Evolutionary conservation across 1,284 basidiomycete genomes (phyloP), one percentile per base, ranked within the genome.

Genomic region (Microbotryum lychnidis-dioicae): DNA sequence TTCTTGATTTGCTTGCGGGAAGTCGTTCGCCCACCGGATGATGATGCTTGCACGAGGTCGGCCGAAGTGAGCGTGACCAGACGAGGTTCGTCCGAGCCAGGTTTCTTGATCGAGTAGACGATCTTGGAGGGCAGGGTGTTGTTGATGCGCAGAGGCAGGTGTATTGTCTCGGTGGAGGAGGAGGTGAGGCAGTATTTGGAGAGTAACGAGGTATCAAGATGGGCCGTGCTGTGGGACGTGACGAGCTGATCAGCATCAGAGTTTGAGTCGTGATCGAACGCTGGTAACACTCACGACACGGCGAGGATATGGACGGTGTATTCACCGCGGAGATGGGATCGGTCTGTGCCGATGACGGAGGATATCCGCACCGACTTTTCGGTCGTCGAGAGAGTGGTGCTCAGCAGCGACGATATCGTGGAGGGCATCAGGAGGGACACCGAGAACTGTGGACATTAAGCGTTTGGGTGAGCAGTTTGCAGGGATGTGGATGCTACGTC

Each of bases 301-400:
- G 90, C 90, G 4, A 89, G 89, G 80, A 91, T 87, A 69, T 87
- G 86, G 57, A 93, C 85, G 2, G 89, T 92, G 72, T 91, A 89
- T 75, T 91, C 87, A 25, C 89, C 90, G 44, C 86, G 81, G n/a
- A 93, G 79, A 73, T 91, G 87, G 2, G 71, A 14, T 60, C 56
- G 69, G 49, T 72, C 71, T 10, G 71, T 71, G 37, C 73, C 73
- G 49, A 77, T 69, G 48, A 78, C 70, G 47, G 75, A 73, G 33
- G 74, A 67, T 9, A 77, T 64, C 37, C 75, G 71, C 14, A 78
- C 74, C n/a, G 73, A 70, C 18, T 71, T 70, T 65, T 76, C 76
- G 54, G 71, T 70, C 56, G 75, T 73, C 50, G 72, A 71, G 37
- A 75, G 61, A 57, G 70, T 59, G 79, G 71, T 69, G 79, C 77